Base-by-base conservation (phyloP, 352 stramenopile species). In the Phytophthora ramorum region DNA sequence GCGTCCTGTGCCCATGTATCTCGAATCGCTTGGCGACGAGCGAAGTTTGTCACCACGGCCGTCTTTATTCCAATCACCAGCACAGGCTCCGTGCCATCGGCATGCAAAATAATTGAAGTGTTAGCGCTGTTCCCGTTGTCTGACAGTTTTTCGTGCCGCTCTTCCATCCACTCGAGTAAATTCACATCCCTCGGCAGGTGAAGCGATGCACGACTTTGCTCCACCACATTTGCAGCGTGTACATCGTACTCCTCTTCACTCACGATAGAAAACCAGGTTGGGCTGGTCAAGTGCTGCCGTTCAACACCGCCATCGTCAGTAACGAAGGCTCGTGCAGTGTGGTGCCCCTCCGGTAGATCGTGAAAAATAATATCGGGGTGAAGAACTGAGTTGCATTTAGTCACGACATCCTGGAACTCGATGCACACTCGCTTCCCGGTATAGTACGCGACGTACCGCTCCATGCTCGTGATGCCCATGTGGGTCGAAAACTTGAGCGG, bases 51-150 rank as follows among this genome's bases (percentile, higher is more conserved):
- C n/a, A 73, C 7, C 13, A 75, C 54, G 22, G 67, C 74, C 13
- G 72, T 74, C 48, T 87, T 87, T 47, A 85, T 49, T 4, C 78
- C 78, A 30, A 85, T 78, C 2, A 85, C 19, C 7, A 57, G 14
- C 14, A 24, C 1, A 80, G n/a, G 9, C 37, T 54, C 37, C 37
- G 8, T 41, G 35, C 3, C 24, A 12, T 37, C 9, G 8, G 19
- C 34, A 24, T 46, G 30, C 12, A 35, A 8, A 24, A 16, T 12
- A n/a, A 24, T 24, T 3, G 22, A 3, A 24, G 22, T 24, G 3
- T 24, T 24, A 1, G 3, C 22, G 22, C 22, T 24, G 22, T 3
- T 24, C 3, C 22, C 22, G 22, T 3, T 24, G 22, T 43, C 34
- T 22, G 12, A 9, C 12, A 13, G 16, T 13, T 20, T 20, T 28